Evolutionary conservation across 768 basidiomycete genomes (phyloP).

Genomic region (Tulasnella calospora): DNA sequence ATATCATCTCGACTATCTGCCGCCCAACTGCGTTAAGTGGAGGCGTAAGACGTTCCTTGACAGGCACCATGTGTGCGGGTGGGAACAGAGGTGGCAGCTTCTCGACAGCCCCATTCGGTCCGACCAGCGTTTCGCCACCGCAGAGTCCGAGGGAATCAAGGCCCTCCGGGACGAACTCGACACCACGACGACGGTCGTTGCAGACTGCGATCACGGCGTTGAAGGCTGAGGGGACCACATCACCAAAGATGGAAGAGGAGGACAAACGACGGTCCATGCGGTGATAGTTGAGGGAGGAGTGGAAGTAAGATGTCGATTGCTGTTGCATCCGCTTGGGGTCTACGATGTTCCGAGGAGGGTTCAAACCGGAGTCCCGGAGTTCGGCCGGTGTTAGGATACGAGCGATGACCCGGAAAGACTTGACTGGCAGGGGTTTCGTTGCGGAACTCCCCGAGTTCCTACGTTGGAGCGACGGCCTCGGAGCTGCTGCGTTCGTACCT

Average conservation of each 20-base stretch:
- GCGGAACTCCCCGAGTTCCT: constrained; percentile 40
- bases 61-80: constrained; percentile 23
- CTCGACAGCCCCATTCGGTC: constrained; percentile 41
- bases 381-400: constrained; percentile 69
- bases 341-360: constrained; percentile 34
- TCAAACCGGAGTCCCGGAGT: constrained; percentile 56
- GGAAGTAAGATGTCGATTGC: constrained; percentile 52
- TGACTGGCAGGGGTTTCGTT: constrained; percentile 35
- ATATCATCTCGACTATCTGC: constrained; percentile 51
- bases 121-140: constrained; percentile 38
- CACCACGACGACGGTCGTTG: constrained; percentile 39
- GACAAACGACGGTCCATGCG: constrained; percentile 24
- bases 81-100: constrained; percentile 24
- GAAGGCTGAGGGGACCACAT: constrained; percentile 35
- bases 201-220: constrained; percentile 47
- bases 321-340: constrained; percentile 29
- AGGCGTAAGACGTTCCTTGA: constrained; percentile 39
- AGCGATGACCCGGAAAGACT: constrained; percentile 67
- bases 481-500: constrained; percentile 31
- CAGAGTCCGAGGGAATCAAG: constrained; percentile 71
- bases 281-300: constrained; percentile 20
- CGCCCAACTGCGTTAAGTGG: constrained; percentile 46
- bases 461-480: constrained; percentile 31
- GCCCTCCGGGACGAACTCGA: constrained; percentile 78
- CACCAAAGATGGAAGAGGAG: constrained; percentile 17